phyloP scores from a whole-genome alignment of 352 stramenopile genomes.

The Saprolegnia diclina region DNA sequence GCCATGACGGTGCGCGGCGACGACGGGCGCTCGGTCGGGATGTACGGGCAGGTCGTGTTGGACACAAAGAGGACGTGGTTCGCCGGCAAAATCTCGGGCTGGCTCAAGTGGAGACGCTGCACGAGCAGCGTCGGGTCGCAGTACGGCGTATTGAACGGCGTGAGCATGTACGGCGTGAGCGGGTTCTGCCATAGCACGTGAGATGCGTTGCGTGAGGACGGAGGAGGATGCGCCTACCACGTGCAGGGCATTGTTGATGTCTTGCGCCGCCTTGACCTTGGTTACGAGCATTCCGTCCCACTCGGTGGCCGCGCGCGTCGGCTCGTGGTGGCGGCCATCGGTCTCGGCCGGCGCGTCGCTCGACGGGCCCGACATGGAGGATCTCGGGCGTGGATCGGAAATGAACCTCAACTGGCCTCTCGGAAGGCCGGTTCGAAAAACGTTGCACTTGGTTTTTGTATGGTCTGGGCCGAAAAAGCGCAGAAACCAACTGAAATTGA shows the following conservation, averaged over 20 bases:
- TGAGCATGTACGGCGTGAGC: conserved; percentile 24
- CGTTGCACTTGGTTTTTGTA: conserved; percentile 4
- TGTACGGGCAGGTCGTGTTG: conserved; percentile 7
- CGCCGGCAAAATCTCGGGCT: neutral
- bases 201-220: neutral
- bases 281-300: conserved; percentile 23
- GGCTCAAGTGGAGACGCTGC: conserved; percentile 22
- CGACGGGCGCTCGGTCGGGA: neutral
- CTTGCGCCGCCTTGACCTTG: conserved; percentile 16
- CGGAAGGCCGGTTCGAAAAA: neutral
- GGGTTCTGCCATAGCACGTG: conserved; percentile 3
- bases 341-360: conserved; percentile 5
- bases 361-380: conserved; percentile 7
- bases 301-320: conserved; percentile 1
- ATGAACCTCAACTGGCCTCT: neutral
- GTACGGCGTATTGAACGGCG: conserved; percentile 25
- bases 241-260: neutral
- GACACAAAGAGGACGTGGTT: neutral
- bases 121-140: conserved; percentile 15
- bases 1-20: neutral
- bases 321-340: conserved; percentile 9
- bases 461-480: neutral
- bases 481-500: neutral
- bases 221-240: conserved; percentile 12
- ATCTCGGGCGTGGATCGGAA: neutral